These are phyloP conservation scores for Didymella sp. DNA, from an alignment of 2,329 filamentous ascomycete genomes.

Conservation along the genomic window DNA sequence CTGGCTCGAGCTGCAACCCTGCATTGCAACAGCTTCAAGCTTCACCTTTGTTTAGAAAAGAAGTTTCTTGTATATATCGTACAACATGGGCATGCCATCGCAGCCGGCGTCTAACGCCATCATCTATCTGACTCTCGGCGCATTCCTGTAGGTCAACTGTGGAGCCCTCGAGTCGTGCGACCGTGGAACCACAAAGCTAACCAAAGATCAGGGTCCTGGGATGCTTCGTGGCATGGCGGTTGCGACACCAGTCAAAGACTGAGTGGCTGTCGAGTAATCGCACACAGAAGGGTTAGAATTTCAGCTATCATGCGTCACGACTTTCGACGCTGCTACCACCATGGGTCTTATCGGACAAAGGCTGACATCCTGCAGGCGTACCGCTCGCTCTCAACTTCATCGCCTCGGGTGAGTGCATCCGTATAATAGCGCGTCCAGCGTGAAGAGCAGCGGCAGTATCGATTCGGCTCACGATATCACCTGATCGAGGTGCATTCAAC, in stretches of 20 bases:
- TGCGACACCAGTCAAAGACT: slow-evolving; percentile 68
- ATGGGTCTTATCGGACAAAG: slow-evolving; percentile 19
- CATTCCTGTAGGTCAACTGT: slow-evolving; percentile 69
- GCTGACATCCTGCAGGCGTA: slow-evolving; percentile 63
- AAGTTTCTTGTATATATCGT: slow-evolving; percentile 4
- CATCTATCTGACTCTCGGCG: slow-evolving; percentile 79
- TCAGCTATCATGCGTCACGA: slow-evolving; percentile 16
- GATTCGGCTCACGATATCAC: slow-evolving; percentile 42
- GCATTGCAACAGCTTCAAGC: slow-evolving; percentile 16
- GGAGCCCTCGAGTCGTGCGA: slow-evolving; percentile 4
- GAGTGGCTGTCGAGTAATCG: slow-evolving; percentile 79
- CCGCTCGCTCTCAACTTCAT: slow-evolving; percentile 89
- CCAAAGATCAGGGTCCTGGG: slow-evolving; percentile 65
- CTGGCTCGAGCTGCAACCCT: slow-evolving; percentile 28
- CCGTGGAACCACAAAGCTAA: slow-evolving; percentile 22
- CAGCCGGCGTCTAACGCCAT: slow-evolving; percentile 80
- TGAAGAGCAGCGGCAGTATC: slow-evolving; percentile 70
- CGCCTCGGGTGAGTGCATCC: slow-evolving; percentile 80
- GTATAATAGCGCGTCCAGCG: slow-evolving; percentile 47
- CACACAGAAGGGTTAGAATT: slow-evolving; percentile 75
- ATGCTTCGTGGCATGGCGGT: slow-evolving; percentile 62
- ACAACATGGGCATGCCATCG: slow-evolving; percentile 75
- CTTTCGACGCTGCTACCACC: slow-evolving; percentile 8
- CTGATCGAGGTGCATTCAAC: slow-evolving; percentile 15
- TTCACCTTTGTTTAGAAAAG: slow-evolving; percentile 16